Percentiles rank a stretch among this genome's conserved stretches.
These are phyloP conservation scores for Alectoria sarmentosa DNA, from an alignment of 495 filamentous ascomycete species.

Conservation along the genomic window DNA sequence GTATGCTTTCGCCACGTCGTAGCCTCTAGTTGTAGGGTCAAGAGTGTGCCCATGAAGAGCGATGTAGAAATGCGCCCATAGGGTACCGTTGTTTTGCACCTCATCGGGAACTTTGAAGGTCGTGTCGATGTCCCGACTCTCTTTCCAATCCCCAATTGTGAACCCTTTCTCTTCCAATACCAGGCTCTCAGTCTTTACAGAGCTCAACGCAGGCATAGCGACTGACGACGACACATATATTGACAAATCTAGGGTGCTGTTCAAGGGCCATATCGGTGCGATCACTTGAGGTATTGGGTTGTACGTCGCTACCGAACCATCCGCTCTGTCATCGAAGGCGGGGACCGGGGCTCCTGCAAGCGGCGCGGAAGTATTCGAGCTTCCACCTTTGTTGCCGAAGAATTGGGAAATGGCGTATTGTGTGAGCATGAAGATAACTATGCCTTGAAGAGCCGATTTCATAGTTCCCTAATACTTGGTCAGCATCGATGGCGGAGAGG, in stretches of 20 bases:
- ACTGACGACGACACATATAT: constrained; percentile 77
- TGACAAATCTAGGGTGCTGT: constrained; percentile 72
- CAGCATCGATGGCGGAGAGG: constrained; percentile 9
- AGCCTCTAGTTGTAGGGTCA: constrained; percentile 65
- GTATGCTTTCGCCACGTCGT: constrained; percentile 65
- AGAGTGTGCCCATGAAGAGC: constrained; percentile 63
- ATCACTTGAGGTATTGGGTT: constrained; percentile 67
- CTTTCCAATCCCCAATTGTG: constrained; percentile 70
- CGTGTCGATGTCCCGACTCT: constrained; percentile 71
- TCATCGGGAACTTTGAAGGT: constrained; percentile 66
- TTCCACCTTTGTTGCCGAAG: constrained; percentile 43
- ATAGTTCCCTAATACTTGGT: constrained; percentile 44
- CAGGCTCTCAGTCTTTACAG: constrained; percentile 46
- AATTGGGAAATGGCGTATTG: constrained; percentile 57
- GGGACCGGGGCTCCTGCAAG: constrained; percentile 48
- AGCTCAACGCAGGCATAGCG: constrained; percentile 56
- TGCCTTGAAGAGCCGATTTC: constrained; percentile 52
- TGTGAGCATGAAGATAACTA: constrained; percentile 61
- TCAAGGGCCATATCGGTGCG: constrained; percentile 78
- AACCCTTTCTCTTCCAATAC: constrained; percentile 78
- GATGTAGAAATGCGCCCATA: constrained; percentile 91
- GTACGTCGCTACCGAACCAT: constrained; percentile 53
- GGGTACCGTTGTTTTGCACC: constrained; percentile 86
- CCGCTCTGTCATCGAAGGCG: constrained; percentile 57
- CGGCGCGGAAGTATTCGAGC: constrained; percentile 40